phyloP scores from a whole-genome alignment of 2,329 filamentous ascomycete species.

The Aspergillus candidus region DNA sequence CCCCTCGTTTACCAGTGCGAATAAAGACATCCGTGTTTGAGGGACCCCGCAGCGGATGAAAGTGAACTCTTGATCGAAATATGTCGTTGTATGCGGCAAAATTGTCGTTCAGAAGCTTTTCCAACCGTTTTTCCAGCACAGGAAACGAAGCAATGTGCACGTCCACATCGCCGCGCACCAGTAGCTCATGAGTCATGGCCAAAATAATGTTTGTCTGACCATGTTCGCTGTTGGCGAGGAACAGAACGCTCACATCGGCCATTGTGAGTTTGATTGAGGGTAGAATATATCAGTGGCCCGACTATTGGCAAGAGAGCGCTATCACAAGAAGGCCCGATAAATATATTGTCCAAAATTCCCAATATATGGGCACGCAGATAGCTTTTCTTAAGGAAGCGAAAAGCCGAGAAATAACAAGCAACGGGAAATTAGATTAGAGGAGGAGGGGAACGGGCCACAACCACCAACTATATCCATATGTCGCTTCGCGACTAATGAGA shows the following conservation, averaged over 20 bases:
- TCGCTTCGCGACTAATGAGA: too few relatives aligned
- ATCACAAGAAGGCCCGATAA: too few relatives aligned
- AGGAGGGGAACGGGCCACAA: too few relatives aligned
- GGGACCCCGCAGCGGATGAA: constrained; percentile 31
- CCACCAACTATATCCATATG: too few relatives aligned
- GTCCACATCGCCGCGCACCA: constrained; percentile 31
- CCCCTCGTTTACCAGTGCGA: constrained; percentile 21
- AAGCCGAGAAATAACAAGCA: too few relatives aligned
- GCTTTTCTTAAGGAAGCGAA: too few relatives aligned
- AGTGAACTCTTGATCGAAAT: constrained; percentile 17
- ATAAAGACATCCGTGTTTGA: constrained; percentile 31
- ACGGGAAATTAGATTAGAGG: too few relatives aligned
- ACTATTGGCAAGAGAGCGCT: too few relatives aligned
- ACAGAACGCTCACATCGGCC: constrained; percentile 26
- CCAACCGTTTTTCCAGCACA: constrained; percentile 29
- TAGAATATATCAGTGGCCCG: background rate
- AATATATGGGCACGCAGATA: too few relatives aligned
- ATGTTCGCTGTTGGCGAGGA: constrained; percentile 43
- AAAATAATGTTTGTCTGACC: constrained; percentile 46
- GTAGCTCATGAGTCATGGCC: constrained; percentile 38
- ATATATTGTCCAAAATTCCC: too few relatives aligned
- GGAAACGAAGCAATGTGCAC: constrained; percentile 44
- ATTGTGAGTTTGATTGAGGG: constrained; percentile 6
- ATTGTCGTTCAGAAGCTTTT: constrained; percentile 21
- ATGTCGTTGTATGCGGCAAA: constrained; percentile 13